These are phyloP conservation scores for Suhomyces xylopsoci DNA, from an alignment of 805 yeast genomes.

Conservation along the genomic window DNA sequence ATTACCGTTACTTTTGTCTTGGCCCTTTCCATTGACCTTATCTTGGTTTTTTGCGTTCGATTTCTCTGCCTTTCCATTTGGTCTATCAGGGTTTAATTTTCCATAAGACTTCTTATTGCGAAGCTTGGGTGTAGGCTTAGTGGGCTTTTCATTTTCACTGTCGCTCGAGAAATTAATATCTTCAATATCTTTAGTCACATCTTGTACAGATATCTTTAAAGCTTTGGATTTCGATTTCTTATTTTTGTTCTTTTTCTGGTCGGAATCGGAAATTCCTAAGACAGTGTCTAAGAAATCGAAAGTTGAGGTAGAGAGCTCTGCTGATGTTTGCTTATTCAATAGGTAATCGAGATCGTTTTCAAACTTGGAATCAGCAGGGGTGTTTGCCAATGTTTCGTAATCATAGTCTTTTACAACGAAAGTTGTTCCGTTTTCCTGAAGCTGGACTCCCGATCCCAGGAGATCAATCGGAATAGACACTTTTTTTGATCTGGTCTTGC, in stretches of 20 bases:
- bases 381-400: slow-evolving; percentile 12
- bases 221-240: slow-evolving; percentile 1
- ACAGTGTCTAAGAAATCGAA: neutral
- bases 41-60: slow-evolving; percentile 2
- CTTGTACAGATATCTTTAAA: slow-evolving; percentile 15
- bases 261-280: neutral
- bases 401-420: slow-evolving; percentile 12
- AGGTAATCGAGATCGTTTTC: slow-evolving; percentile 31
- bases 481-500: slow-evolving; percentile 2
- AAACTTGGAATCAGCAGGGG: slow-evolving; percentile 15
- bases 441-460: slow-evolving; percentile 2
- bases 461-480: neutral
- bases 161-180: slow-evolving; percentile 26
- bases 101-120: slow-evolving; percentile 4
- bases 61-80: neutral
- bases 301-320: neutral
- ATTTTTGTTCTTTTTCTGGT: slow-evolving; percentile 1
- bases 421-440: neutral
- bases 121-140: neutral
- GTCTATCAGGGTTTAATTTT: neutral
- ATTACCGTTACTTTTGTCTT: neutral
- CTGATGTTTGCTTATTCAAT: slow-evolving; percentile 12
- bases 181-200: slow-evolving; percentile 27
- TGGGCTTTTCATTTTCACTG: slow-evolving; percentile 14
- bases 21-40: neutral